Evolutionary conservation across 164 flowering plant genomes (phyloP).

Genomic region (Liriodendron chinense): DNA sequence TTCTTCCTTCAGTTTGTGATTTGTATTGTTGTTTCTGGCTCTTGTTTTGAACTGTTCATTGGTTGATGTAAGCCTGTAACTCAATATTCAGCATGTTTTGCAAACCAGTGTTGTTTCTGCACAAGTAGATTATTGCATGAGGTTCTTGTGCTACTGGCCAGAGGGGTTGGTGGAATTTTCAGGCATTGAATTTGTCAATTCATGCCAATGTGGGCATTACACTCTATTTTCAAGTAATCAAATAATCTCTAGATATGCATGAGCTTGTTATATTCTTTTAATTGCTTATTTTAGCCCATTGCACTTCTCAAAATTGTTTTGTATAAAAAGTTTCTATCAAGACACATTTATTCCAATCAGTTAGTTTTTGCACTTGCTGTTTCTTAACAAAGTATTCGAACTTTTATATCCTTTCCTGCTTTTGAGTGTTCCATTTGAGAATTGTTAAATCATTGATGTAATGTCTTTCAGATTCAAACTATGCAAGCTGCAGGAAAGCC

Average conservation of each 20-base stretch:
- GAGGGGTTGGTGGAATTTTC: no score
- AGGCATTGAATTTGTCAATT: no score
- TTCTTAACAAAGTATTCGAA: not conserved
- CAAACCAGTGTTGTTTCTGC: no score
- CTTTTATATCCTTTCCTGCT: not conserved
- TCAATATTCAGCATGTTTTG: no score
- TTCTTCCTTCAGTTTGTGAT: no score
- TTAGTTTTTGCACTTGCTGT: not conserved
- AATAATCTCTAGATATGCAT: not conserved
- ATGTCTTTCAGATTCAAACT: conserved; percentile 51
- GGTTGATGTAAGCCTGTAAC: no score
- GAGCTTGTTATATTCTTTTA: not conserved
- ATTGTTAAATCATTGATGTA: not conserved
- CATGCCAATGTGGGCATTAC: not conserved
- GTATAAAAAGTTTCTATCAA: not conserved
- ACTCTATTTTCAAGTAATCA: not conserved
- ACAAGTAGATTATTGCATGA: no score
- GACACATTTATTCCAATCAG: not conserved
- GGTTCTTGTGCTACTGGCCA: no score
- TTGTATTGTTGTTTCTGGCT: no score
- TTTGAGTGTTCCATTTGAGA: not conserved
- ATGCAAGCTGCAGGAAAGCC: conserved; percentile 63
- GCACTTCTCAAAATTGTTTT: not conserved
- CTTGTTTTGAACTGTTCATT: no score
- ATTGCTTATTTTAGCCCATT: not conserved